Conservation (phyloP, 1,139 yeast species). For the Hansenula lynferdii region DNA sequence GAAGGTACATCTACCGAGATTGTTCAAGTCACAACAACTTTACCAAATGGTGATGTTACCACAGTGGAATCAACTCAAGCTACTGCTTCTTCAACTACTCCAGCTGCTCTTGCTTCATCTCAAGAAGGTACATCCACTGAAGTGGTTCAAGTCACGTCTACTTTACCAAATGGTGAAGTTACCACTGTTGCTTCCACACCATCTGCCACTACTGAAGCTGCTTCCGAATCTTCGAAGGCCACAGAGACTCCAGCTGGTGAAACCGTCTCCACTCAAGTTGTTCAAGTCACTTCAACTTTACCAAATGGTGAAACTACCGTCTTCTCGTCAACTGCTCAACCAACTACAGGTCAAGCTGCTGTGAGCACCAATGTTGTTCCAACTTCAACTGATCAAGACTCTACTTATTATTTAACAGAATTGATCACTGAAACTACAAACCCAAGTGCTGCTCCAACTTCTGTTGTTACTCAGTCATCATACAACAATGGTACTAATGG, state of each 20-base stretch:
- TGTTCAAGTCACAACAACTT: not conserved
- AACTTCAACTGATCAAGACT: not conserved
- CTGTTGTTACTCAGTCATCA: not conserved
- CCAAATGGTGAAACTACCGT: not conserved
- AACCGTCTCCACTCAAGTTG: not conserved
- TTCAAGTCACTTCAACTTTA: not conserved
- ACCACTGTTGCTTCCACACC: not conserved
- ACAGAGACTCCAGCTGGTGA: not conserved
- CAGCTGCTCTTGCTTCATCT: not conserved
- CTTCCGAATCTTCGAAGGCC: not conserved
- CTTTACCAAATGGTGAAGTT: conserved; percentile 1
- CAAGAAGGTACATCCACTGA: not conserved
- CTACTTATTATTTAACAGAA: not conserved
- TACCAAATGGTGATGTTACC: conserved; percentile 1
- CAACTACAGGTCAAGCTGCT: not conserved
- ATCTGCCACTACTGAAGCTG: not conserved
- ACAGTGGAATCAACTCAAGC: not conserved
- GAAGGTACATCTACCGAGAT: not conserved
- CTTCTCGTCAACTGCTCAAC: not conserved
- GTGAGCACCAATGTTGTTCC: not conserved
- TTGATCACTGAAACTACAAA: not conserved
- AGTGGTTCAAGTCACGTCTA: not conserved
- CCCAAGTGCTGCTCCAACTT: not conserved
- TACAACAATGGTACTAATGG: not conserved
- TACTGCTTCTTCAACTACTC: not conserved